Base-by-base conservation (phyloP, 1,284 basidiomycete species). In the Ceratobasidium sp. region DNA sequence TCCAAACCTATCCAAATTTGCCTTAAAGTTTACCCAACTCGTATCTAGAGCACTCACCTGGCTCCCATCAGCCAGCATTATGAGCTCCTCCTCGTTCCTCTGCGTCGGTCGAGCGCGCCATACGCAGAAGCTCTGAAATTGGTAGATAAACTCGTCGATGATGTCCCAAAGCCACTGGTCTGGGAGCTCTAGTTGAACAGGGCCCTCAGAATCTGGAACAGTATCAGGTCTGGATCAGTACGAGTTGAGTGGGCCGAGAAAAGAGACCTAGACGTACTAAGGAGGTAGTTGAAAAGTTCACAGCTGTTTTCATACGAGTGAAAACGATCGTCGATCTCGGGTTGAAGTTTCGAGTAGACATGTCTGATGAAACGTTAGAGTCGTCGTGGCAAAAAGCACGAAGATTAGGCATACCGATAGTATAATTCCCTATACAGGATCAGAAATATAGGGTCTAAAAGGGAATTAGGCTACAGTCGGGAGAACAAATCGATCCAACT, bases 81-180 rank as follows among this genome's bases (percentile, higher is more conserved):
- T 84, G 44, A 96, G 88, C 84, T 99, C 97, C 82, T 98, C 96
- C 74, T 97, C 96, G 0, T 91, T 91, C 87, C 98, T 98, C 80
- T 89, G 89, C 80, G 93, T 93, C 48, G 92, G 90, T 83, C 94
- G 94, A 56, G 94, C 93, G 77, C 96, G 88, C 93, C 95, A 98
- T 75, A 94, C 92, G 81, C 96, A 93, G 87, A 98, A 98, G 28
- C 94, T 94, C 85, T 98, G 96, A 89, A 97, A 99, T 84, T 99
- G 97, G 87, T 98, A 99, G 82, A 99, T 98, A 85, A 99, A 99
- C 84, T 99, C 97, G 87, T 99, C 97, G 82, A 99, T 94, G 86
- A 99, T 98, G 85, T 99, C 97, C 95, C 97, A 99, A 6, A 99
- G 87, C 97, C 97, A 99, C 85, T 98, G 96, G 80, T 97, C 95